Conservation (phyloP, 306 rosid genomes). For the Castanea mollissima region DNA sequence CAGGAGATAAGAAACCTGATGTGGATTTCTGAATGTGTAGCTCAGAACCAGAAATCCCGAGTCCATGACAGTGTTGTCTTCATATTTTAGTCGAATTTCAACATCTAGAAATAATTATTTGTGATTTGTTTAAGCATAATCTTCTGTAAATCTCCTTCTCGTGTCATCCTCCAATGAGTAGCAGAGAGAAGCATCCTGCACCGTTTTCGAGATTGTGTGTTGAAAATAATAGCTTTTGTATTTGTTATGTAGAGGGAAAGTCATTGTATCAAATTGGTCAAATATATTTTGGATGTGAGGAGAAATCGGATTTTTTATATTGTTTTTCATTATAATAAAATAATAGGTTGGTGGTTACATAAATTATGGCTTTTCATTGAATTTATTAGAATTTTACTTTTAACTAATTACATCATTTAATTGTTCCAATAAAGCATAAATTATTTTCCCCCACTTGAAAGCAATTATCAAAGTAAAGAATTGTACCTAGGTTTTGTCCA, state of each 20-base stretch:
- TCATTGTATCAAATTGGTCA: slow-evolving; percentile 3
- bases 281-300: slow-evolving; percentile 12
- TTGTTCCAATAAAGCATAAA: no score
- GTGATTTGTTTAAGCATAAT: slow-evolving; percentile 31
- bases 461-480: no score
- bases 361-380: neutral
- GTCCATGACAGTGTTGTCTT: slow-evolving; percentile 97
- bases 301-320: slow-evolving; percentile 1
- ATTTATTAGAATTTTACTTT: no score
- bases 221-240: slow-evolving; percentile 22
- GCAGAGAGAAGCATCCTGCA: slow-evolving; percentile 28
- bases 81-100: slow-evolving; percentile 60
- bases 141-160: slow-evolving; percentile 38
- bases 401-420: no score
- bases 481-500: no score
- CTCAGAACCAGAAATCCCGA: slow-evolving; percentile 96
- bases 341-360: neutral
- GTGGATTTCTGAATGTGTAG: slow-evolving; percentile 99
- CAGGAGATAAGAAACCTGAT: slow-evolving; percentile 94
- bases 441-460: no score
- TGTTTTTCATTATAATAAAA: neutral
- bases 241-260: neutral
- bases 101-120: neutral
- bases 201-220: slow-evolving; percentile 37
- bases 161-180: slow-evolving; percentile 16